Evolutionary conservation across 2,329 filamentous ascomycete species (phyloP), one percentile per base, ranked within the genome.

Genomic region (Botrytis porri): DNA sequence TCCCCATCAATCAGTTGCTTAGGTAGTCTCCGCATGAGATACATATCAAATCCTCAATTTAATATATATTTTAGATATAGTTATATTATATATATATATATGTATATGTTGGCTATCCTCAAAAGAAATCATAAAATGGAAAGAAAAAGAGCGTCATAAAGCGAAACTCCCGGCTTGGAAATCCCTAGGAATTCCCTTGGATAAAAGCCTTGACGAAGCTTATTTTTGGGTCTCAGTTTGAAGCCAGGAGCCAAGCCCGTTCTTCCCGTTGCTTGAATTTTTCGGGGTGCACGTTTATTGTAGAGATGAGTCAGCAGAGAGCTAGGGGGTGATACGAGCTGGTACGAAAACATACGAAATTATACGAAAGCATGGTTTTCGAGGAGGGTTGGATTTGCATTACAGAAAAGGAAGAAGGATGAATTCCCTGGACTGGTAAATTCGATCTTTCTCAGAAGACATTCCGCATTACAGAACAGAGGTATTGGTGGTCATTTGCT

Each of bases 261-360:
- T 57, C 32, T 67, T 67, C 45, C 64, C 32, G 63, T 66, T 66
- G 63, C 43, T 65, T 63, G 35, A 61, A n/a, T 61, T 22, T 60
- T n/a, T 25, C 48, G 12, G 48, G 48, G 48, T 51, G 18, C 43
- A 45, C 10, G 20, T 45, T 22, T 4, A 18, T 22, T 35, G 22
- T 5, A 62, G 35, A n/a, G 35, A 37, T n/a, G 35, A 16, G 59
- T 61, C 51, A 57, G 51, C 51, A 14, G 51, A 18, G 25, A 18
- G n/a, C 29, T n/a, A 18, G 14, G 51, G 51, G 51, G 4, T 32
- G 0, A 18, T 57, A 29, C n/a, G 51, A 57, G 14, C n/a, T 18
- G 51, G 12, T n/a, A 51, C 48, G 48, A 51, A 29, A 29, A 8
- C 1, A 57, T 57, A 57, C 51, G 51, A 57, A 18, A 57, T 16